A percentile compares a stretch with the other conserved stretches of the same genome.
These are phyloP conservation scores for Arabidopsis hybrid DNA, from an alignment of 441 rosid species.

Conservation along the genomic window DNA sequence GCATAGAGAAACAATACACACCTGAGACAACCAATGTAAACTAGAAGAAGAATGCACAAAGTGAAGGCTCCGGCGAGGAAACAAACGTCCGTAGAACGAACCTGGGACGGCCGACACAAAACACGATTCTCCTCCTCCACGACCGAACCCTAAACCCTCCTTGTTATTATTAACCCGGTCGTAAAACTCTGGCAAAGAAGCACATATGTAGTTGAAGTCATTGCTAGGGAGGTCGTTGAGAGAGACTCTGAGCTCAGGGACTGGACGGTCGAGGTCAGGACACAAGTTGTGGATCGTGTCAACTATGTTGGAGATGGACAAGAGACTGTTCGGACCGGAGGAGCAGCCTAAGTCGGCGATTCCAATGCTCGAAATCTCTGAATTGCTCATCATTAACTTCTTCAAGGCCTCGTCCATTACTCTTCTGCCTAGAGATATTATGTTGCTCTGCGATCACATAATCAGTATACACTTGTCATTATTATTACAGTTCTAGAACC, in stretches of 20 bases:
- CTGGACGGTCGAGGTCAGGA: slow-evolving; percentile 32
- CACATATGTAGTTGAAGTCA: slow-evolving; percentile 70
- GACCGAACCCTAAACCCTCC: slow-evolving; percentile 46
- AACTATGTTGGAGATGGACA: slow-evolving; percentile 55
- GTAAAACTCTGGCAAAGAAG: slow-evolving; percentile 58
- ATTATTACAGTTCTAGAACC: neutral
- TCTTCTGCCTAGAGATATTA: slow-evolving; percentile 57
- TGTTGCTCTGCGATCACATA: slow-evolving; percentile 51
- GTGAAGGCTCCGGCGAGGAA: slow-evolving; percentile 71
- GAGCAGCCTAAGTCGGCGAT: slow-evolving; percentile 88
- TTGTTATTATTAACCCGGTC: slow-evolving; percentile 36
- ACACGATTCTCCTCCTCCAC: slow-evolving; percentile 45
- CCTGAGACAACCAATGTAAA: slow-evolving; percentile 90
- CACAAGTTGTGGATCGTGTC: slow-evolving; percentile 49
- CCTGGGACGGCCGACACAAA: slow-evolving; percentile 68
- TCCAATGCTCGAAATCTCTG: slow-evolving; percentile 52
- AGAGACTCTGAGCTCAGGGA: slow-evolving; percentile 61
- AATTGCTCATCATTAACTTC: slow-evolving; percentile 42
- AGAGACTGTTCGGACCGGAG: slow-evolving; percentile 73
- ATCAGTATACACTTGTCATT: slow-evolving; percentile 9
- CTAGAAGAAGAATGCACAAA: slow-evolving; percentile 82
- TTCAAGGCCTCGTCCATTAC: slow-evolving; percentile 58
- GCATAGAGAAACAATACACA: slow-evolving; percentile 31
- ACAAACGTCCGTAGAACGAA: slow-evolving; percentile 76
- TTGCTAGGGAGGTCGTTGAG: slow-evolving; percentile 76